Percentiles rank a stretch among this genome's conserved stretches.
phyloP scores from a whole-genome alignment of 257 asterid genomes.

The Petunia secreta region DNA sequence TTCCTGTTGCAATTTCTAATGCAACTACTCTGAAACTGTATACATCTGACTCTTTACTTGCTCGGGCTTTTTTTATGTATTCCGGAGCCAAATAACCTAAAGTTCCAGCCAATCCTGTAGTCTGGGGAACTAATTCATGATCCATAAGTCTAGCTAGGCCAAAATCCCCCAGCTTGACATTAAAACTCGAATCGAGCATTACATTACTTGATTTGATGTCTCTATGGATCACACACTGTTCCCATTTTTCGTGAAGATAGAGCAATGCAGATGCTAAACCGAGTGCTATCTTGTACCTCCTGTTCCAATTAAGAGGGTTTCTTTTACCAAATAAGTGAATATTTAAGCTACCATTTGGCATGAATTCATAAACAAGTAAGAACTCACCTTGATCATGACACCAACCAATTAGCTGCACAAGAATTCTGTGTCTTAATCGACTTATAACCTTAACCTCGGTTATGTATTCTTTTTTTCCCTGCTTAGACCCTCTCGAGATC shows the following conservation, averaged over 20 bases:
- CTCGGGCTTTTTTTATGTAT: slow-evolving; percentile 39
- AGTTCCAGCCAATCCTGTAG: slow-evolving; percentile 43
- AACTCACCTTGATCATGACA: slow-evolving; percentile 47
- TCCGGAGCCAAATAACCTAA: slow-evolving; percentile 49
- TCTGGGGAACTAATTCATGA: slow-evolving; percentile 41
- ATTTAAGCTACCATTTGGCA: slow-evolving; percentile 45
- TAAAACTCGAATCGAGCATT: slow-evolving; percentile 44
- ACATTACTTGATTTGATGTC: slow-evolving; percentile 47
- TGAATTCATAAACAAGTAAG: slow-evolving; percentile 48
- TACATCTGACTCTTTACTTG: slow-evolving; percentile 45
- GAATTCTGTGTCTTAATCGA: slow-evolving; percentile 42
- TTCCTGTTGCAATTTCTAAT: slow-evolving; percentile 41
- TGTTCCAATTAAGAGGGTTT: slow-evolving; percentile 35
- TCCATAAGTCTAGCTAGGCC: slow-evolving; percentile 46
- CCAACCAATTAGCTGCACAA: slow-evolving; percentile 48
- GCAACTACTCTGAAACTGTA: slow-evolving; percentile 45
- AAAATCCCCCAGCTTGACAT: slow-evolving; percentile 48
- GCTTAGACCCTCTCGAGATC: slow-evolving; percentile 43
- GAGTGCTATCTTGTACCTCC: slow-evolving; percentile 38
- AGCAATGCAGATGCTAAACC: slow-evolving; percentile 47
- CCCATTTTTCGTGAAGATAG: slow-evolving; percentile 52
- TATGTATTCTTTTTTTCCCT: slow-evolving; percentile 46
- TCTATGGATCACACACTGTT: slow-evolving; percentile 47
- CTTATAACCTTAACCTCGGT: slow-evolving; percentile 49
- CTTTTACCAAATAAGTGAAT: slow-evolving; percentile 38